phyloP scores from a whole-genome alignment of 2,329 filamentous ascomycete species.

The Mycogone perniciosa region DNA sequence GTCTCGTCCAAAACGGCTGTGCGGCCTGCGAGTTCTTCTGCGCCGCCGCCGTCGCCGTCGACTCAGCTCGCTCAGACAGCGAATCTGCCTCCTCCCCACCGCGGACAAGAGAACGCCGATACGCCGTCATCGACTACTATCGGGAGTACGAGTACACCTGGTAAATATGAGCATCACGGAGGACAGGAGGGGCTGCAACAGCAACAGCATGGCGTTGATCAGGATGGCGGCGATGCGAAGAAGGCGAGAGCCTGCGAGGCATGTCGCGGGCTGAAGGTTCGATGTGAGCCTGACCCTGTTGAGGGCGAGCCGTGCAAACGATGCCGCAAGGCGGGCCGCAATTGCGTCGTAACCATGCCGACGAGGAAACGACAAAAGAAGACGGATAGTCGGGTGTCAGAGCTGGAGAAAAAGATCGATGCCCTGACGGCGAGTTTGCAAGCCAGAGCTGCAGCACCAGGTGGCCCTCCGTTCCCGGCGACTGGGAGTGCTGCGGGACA shows the following conservation, averaged over 20 bases:
- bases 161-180: neutral
- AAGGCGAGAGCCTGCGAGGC: slow-evolving; percentile 68
- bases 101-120: slow-evolving; percentile 20
- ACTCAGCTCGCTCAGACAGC: slow-evolving; percentile 6
- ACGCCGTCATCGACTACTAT: slow-evolving; percentile 15
- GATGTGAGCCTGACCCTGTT: slow-evolving; percentile 68
- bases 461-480: neutral
- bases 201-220: slow-evolving; percentile 16
- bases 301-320: slow-evolving; percentile 62
- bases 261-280: slow-evolving; percentile 71
- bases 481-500: neutral
- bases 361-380: slow-evolving; percentile 82
- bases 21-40: slow-evolving; percentile 10
- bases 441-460: slow-evolving; percentile 33
- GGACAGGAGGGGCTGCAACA: slow-evolving; percentile 9
- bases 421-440: slow-evolving; percentile 75
- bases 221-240: slow-evolving; percentile 46
- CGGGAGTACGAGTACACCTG: slow-evolving; percentile 4
- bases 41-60: slow-evolving; percentile 16
- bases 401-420: slow-evolving; percentile 90
- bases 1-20: slow-evolving; percentile 6
- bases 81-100: slow-evolving; percentile 1
- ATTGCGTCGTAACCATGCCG: slow-evolving; percentile 70
- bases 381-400: slow-evolving; percentile 80
- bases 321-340: slow-evolving; percentile 73